Evolutionary conservation across 1,139 yeast species (phyloP).

Genomic region (Blastobotrys elegans): DNA sequence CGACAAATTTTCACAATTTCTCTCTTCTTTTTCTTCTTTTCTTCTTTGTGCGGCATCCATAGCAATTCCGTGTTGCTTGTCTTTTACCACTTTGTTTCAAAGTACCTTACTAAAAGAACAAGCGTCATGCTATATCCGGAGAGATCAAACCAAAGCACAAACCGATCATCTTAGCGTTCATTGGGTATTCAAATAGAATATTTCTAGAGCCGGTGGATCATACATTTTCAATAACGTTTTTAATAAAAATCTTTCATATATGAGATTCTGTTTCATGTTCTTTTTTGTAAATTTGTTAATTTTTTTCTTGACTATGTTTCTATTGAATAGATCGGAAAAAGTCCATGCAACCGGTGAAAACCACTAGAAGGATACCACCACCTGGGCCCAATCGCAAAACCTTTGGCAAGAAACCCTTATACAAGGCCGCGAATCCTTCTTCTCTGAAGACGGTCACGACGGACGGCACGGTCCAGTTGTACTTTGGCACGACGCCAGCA

Average conservation of each 20-base stretch:
- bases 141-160: constrained; percentile 43
- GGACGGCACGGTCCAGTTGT: constrained; percentile 89
- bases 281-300: not conserved
- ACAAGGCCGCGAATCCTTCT: constrained; percentile 73
- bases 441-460: constrained; percentile 72
- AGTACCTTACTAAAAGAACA: constrained; percentile 35
- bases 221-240: too few species aligned
- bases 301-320: not conserved
- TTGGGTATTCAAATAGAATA: constrained; percentile 33
- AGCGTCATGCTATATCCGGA: constrained; percentile 62
- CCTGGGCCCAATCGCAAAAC: constrained; percentile 98
- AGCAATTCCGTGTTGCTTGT: constrained; percentile 66
- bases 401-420: constrained; percentile 94
- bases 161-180: constrained; percentile 56
- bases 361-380: constrained; percentile 95
- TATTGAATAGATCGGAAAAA: constrained; percentile 72
- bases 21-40: constrained; percentile 24
- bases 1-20: constrained; percentile 1
- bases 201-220: constrained; percentile 58
- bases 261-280: not conserved
- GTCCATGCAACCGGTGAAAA: constrained; percentile 91
- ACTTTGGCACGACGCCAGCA: constrained; percentile 62
- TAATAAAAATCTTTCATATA: not conserved
- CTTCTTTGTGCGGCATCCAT: constrained; percentile 62
- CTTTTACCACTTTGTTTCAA: constrained; percentile 30